Evolutionary conservation across 2,329 filamentous ascomycete species (phyloP).

Genomic region (Colletotrichum tofieldiae): DNA sequence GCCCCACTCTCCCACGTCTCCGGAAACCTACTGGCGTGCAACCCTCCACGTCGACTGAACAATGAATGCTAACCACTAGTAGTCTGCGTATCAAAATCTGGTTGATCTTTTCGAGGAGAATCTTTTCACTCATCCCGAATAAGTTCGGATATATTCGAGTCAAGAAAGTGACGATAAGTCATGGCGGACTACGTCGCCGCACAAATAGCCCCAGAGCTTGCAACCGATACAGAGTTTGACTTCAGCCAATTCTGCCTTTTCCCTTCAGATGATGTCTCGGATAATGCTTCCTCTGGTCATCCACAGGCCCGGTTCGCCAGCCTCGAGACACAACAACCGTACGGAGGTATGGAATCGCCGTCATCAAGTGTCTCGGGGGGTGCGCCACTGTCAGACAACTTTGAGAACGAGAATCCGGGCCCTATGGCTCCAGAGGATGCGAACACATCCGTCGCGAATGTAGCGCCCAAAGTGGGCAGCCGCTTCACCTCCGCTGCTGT

Average conservation of each 20-base stretch:
- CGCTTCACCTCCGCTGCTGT: slow-evolving; percentile 40
- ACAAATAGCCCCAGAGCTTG: not conserved
- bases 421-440: not conserved
- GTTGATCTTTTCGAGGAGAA: too few species aligned
- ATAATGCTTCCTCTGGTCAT: not conserved
- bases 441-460: not conserved
- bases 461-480: slow-evolving; percentile 7
- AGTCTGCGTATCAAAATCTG: not conserved
- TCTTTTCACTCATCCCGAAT: not conserved
- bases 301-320: too few species aligned
- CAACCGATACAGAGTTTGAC: not conserved
- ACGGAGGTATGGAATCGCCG: not conserved
- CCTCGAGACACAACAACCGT: not conserved
- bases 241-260: slow-evolving; percentile 6
- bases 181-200: not conserved
- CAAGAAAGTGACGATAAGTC: not conserved
- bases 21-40: not conserved
- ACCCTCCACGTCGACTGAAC: not conserved
- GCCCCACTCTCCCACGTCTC: not conserved
- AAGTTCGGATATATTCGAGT: too few species aligned
- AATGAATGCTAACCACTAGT: not conserved
- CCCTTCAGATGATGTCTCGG: not conserved
- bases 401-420: not conserved
- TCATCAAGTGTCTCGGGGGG: slow-evolving; percentile 25
- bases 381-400: not conserved